Conservation (phyloP, 2,329 filamentous ascomycete genomes). For the Epichloe bromicola region DNA sequence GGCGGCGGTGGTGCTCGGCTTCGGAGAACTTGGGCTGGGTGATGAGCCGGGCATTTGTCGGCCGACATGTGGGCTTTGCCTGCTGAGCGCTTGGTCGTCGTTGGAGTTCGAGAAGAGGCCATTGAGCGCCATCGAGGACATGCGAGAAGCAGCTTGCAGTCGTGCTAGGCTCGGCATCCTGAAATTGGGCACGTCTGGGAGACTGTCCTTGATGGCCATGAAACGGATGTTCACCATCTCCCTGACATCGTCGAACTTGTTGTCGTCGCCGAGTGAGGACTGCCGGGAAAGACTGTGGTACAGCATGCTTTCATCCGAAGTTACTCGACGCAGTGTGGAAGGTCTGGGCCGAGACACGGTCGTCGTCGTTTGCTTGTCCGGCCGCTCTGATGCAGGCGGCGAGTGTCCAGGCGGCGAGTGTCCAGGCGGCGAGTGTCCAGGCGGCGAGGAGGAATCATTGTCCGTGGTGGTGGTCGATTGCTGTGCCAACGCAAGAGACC, state of each 20-base stretch:
- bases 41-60: neutral
- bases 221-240: constrained; percentile 80
- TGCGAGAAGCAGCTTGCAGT: constrained; percentile 24
- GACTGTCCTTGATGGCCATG: constrained; percentile 81
- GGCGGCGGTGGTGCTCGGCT: constrained; percentile 1
- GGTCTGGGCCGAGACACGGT: constrained; percentile 10
- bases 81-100: constrained; percentile 8
- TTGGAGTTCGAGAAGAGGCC: constrained; percentile 16
- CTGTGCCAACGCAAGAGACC: constrained; percentile 1
- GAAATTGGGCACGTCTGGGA: constrained; percentile 67
- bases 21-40: neutral
- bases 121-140: constrained; percentile 21
- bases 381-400: neutral
- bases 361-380: neutral
- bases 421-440: neutral
- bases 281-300: constrained; percentile 63
- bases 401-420: neutral
- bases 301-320: constrained; percentile 60
- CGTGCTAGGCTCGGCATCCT: constrained; percentile 52
- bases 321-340: constrained; percentile 19
- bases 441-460: neutral
- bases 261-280: constrained; percentile 75
- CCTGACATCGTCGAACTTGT: constrained; percentile 64
- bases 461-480: neutral
- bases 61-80: neutral